Conservation (phyloP, 441 rosid genomes). For the Gossypium davidsonii region DNA sequence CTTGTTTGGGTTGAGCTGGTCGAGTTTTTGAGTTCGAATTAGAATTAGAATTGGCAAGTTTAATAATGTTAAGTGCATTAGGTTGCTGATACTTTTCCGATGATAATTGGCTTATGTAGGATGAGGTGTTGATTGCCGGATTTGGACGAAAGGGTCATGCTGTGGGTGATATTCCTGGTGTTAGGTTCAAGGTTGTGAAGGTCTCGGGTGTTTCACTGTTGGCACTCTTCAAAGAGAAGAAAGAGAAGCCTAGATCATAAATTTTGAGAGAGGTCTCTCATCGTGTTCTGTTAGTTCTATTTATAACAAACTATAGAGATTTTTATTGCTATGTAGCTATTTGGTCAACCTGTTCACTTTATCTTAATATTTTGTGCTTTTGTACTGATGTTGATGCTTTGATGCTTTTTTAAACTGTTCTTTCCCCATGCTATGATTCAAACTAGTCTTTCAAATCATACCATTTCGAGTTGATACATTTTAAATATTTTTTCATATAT, state of each 20-base stretch:
- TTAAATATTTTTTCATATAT: too few relatives aligned
- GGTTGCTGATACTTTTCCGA: background rate
- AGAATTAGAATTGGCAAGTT: too few relatives aligned
- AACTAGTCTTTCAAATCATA: too few relatives aligned
- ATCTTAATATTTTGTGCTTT: too few relatives aligned
- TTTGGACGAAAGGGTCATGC: constrained; percentile 56
- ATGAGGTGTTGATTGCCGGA: constrained; percentile 51
- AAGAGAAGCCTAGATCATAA: constrained; percentile 64
- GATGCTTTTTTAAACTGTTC: too few relatives aligned
- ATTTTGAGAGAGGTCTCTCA: background rate
- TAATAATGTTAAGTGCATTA: background rate
- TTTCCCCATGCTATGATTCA: too few relatives aligned
- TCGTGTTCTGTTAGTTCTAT: background rate
- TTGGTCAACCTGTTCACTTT: too few relatives aligned
- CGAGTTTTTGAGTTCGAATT: too few relatives aligned
- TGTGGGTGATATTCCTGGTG: constrained; percentile 62
- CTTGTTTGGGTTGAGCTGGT: too few relatives aligned
- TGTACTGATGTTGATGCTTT: too few relatives aligned
- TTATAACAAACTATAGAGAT: background rate
- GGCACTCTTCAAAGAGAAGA: constrained; percentile 64
- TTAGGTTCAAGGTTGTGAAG: constrained; percentile 63
- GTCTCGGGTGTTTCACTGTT: constrained; percentile 59
- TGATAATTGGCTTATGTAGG: constrained; percentile 20
- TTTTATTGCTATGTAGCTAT: background rate
- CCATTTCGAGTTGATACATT: too few relatives aligned